Base-by-base conservation (phyloP, 306 rosid genomes). In the Acacia melanoxylon region DNA sequence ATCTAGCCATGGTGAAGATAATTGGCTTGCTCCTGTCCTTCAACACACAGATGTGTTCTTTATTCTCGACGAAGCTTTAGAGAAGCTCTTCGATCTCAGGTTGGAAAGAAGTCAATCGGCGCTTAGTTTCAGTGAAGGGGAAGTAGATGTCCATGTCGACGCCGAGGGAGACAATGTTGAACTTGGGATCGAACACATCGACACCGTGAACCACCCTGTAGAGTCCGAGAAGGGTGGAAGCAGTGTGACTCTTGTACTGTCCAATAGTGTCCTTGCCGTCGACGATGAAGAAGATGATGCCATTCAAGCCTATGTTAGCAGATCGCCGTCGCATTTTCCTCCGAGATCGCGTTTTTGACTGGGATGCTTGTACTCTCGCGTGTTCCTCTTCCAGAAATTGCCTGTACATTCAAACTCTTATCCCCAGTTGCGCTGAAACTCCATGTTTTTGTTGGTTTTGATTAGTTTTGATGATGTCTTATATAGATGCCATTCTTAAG, bases 141-240 rank as follows among this genome's bases (percentile, higher is more conserved):
- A 93, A 96, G 90, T 96, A 96, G 74, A 96, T 84, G 84, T 87
- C 82, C 88, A 88, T 88, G 69, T 96, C 99, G n/a, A 98, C 99
- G 41, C 99, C 99, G 1, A 98, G 99, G 3, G 99, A 96, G 41
- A 96, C 99, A 59, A 96, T 96, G 93, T 96, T 96, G 91, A 96
- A 96, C 90, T 96, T 96, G 49, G 99, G 99, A 82, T 96, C 99
- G 24, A 96, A 96, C 45, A 96, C 99, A 63, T 96, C 92, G 3
- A 96, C 91, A n/a, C 99, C 99, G 4, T 96, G 99, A 22, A 96
- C 99, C 0, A 96, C 99, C 6, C 99, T 91, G 90, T 93, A 96
- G 56, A 96, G 98, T 58, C 99, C 99, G 0, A 98, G 99, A 62
- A 96, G 96, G 85, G 99, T 96, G 89, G 94, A 96, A 48, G 99